Evolutionary conservation across 1,284 basidiomycete genomes (phyloP).

Genomic region (Wallemia hederae): DNA sequence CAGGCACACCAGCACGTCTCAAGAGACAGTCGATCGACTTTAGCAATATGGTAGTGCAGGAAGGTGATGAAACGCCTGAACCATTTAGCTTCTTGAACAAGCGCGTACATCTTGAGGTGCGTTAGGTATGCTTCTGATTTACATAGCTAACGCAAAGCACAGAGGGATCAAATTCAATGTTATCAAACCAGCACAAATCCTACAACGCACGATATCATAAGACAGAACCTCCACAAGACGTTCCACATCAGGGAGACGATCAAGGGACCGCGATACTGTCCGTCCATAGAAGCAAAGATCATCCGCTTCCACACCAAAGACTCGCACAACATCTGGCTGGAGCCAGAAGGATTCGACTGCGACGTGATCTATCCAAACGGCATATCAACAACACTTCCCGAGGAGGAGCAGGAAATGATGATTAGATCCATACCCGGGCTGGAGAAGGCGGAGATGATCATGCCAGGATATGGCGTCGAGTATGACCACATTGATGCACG

Average conservation of each 20-base stretch:
- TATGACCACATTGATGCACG: conserved; percentile 73
- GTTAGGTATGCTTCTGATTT: conserved; percentile 2
- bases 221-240: conserved; percentile 39
- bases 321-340: conserved; percentile 52
- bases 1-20: conserved; percentile 60
- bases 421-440: conserved; percentile 54
- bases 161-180: conserved; percentile 42
- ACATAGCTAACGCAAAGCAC: conserved; percentile 12
- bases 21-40: conserved; percentile 41
- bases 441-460: conserved; percentile 47
- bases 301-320: conserved; percentile 41
- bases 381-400: conserved; percentile 54
- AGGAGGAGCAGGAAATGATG: conserved; percentile 48
- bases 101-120: conserved; percentile 19
- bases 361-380: conserved; percentile 70
- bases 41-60: conserved; percentile 25
- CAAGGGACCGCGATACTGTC: conserved; percentile 68
- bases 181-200: conserved; percentile 43
- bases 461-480: conserved; percentile 70
- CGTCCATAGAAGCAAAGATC: conserved; percentile 64
- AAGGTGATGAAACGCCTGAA: conserved; percentile 13
- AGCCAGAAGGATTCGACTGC: conserved; percentile 67
- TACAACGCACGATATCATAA: conserved; percentile 39
- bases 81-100: conserved; percentile 14
- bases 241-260: conserved; percentile 63